Percentiles rank a stretch among this genome's conserved stretches.
Conservation (phyloP, 163 green algal genomes). For the Coccomyxa subellipsoidea region DNA sequence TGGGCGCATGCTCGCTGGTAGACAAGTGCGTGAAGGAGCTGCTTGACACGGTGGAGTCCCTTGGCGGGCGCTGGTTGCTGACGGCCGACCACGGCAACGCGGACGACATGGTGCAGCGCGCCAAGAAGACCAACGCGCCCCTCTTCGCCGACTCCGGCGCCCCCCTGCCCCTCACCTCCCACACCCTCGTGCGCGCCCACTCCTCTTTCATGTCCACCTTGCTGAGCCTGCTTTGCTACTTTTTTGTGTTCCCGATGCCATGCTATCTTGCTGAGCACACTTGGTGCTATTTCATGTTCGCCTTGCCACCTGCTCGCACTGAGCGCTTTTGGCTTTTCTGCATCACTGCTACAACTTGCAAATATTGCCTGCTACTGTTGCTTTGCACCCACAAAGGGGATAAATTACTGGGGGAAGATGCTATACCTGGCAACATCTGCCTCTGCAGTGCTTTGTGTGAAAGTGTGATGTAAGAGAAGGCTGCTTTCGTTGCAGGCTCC, state of each 20-base stretch:
- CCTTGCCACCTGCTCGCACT: no score
- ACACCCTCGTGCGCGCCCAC: slow-evolving; percentile 67
- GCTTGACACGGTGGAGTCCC: slow-evolving; percentile 56
- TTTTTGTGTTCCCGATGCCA: no score
- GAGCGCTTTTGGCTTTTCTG: no score
- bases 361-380: no score
- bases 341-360: no score
- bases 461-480: not conserved
- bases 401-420: no score
- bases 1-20: slow-evolving; percentile 57
- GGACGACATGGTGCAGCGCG: slow-evolving; percentile 91
- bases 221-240: no score
- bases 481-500: slow-evolving; percentile 18
- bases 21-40: slow-evolving; percentile 87
- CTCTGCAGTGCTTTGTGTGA: not conserved
- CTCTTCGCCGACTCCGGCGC: slow-evolving; percentile 65
- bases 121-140: slow-evolving; percentile 50
- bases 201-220: not conserved
- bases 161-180: slow-evolving; percentile 78
- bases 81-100: slow-evolving; percentile 95
- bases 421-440: not conserved
- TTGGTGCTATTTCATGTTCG: no score
- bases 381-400: no score
- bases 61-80: slow-evolving; percentile 78
- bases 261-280: no score